Evolutionary conservation across 2,329 filamentous ascomycete species (phyloP).

Genomic region (Fusarium stilboides): DNA sequence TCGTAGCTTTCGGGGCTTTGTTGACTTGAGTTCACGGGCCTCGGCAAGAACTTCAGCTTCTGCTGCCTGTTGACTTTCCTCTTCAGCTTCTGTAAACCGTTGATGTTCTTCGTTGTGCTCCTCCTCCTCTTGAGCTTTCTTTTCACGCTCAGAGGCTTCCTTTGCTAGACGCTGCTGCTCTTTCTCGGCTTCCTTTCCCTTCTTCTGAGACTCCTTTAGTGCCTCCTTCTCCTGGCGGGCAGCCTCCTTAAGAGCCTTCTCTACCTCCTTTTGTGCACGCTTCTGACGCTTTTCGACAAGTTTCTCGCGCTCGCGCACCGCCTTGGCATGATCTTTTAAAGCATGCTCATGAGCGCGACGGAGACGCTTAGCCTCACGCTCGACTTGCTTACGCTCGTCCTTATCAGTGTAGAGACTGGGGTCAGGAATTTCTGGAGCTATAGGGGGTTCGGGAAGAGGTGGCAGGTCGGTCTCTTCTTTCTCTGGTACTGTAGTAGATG

Average conservation of each 20-base stretch:
- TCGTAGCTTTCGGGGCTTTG: conserved; percentile 68
- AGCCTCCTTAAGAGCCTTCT: conserved; percentile 49
- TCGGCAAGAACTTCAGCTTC: conserved; percentile 27
- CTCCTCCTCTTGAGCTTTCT: conserved; percentile 30
- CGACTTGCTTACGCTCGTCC: conserved; percentile 75
- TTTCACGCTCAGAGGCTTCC: conserved; percentile 26
- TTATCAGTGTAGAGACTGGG: conserved; percentile 73
- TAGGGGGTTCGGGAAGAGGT: conserved; percentile 65
- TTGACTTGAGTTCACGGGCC: conserved; percentile 30
- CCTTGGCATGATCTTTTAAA: conserved; percentile 76
- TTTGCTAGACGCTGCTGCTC: conserved; percentile 36
- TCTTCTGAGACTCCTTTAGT: conserved; percentile 51
- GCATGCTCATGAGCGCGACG: conserved; percentile 77
- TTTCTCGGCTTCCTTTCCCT: conserved; percentile 49
- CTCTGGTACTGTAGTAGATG: neutral
- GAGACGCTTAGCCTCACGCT: conserved; percentile 75
- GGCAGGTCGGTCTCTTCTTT: conserved; percentile 37
- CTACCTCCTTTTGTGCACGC: conserved; percentile 58
- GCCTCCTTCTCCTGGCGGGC: conserved; percentile 52
- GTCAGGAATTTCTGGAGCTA: conserved; percentile 64
- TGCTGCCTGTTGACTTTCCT: conserved; percentile 3
- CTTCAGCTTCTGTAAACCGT: neutral
- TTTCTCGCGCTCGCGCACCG: conserved; percentile 74
- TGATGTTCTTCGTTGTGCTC: conserved; percentile 14
- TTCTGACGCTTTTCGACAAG: conserved; percentile 68